phyloP scores from a whole-genome alignment of 176 grass and related monocot genomes.

The Melocanna baccifera region DNA sequence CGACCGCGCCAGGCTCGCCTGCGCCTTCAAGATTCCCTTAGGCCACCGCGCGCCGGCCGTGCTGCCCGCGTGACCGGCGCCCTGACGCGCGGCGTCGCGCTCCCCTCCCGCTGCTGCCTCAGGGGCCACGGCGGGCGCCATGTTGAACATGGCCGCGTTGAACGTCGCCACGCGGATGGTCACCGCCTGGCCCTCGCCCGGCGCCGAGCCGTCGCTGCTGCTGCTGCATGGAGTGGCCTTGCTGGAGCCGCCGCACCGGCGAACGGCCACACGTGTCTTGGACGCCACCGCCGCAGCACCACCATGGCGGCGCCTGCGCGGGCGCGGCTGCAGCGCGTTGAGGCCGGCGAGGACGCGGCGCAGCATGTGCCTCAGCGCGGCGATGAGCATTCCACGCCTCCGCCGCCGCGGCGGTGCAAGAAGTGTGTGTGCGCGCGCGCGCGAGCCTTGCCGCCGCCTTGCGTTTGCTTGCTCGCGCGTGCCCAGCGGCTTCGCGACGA shows the following conservation, averaged over 20 bases:
- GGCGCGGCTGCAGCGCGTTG: conserved; percentile 44
- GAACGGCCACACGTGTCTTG: conserved; percentile 47
- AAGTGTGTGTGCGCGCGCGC: neutral
- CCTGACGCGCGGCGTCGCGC: neutral
- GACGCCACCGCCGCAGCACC: neutral
- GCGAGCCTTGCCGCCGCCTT: neutral
- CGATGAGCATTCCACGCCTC: neutral
- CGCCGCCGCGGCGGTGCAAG: neutral
- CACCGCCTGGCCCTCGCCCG: neutral
- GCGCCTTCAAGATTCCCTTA: conserved; percentile 83
- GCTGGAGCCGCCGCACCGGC: neutral
- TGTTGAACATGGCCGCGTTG: conserved; percentile 97
- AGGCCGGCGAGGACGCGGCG: conserved; percentile 40
- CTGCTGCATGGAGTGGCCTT: neutral
- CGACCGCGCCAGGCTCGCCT: conserved; percentile 48
- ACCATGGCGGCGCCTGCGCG: conserved; percentile 35
- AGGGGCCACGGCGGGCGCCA: conserved; percentile 64
- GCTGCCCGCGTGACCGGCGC: neutral
- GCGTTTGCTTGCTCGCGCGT: neutral
- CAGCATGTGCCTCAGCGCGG: conserved; percentile 30
- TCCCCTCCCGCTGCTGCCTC: neutral
- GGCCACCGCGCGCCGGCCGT: conserved; percentile 37
- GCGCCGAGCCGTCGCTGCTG: neutral
- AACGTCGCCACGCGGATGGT: conserved; percentile 84
- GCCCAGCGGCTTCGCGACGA: neutral